Conservation (phyloP, 305 asterid genomes). For the Fraxinus angustifolia region DNA sequence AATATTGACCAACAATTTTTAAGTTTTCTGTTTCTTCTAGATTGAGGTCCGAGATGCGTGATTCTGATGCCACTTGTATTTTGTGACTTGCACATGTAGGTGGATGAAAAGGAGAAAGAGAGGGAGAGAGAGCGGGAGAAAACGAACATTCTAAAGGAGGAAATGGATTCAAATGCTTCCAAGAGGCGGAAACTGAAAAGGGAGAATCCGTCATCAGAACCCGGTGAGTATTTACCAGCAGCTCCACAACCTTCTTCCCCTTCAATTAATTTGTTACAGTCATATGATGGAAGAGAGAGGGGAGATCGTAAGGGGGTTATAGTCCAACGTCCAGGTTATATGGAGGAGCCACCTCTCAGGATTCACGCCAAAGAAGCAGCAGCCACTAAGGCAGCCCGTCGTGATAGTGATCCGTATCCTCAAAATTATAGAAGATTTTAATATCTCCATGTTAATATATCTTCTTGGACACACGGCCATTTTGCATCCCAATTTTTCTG, state of each 20-base stretch:
- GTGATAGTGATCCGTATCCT: conserved; percentile 93
- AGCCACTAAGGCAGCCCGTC: conserved; percentile 59
- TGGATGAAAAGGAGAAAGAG: conserved; percentile 57
- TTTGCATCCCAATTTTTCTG: background rate
- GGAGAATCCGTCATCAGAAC: conserved; percentile 76
- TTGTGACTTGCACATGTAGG: conserved; percentile 38
- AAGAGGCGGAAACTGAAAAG: conserved; percentile 92
- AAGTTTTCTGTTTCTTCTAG: background rate
- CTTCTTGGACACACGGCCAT: background rate
- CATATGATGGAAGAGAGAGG: conserved; percentile 79
- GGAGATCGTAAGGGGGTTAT: conserved; percentile 71
- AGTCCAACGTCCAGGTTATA: conserved; percentile 62
- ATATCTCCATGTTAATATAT: conserved; percentile 12
- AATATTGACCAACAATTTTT: background rate
- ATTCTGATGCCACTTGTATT: background rate
- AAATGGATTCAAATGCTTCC: conserved; percentile 67
- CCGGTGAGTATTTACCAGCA: conserved; percentile 84
- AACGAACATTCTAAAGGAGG: conserved; percentile 59
- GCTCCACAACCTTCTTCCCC: conserved; percentile 57
- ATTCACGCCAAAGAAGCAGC: conserved; percentile 74
- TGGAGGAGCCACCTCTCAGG: conserved; percentile 77
- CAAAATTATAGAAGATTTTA: conserved; percentile 15
- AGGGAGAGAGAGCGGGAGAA: conserved; percentile 78
- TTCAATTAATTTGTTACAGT: conserved; percentile 51
- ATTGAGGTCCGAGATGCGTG: background rate